Percentiles rank a stretch among this genome's conserved stretches.
Evolutionary conservation across 306 rosid genomes (phyloP).

Genomic region (Sicyos edulis): DNA sequence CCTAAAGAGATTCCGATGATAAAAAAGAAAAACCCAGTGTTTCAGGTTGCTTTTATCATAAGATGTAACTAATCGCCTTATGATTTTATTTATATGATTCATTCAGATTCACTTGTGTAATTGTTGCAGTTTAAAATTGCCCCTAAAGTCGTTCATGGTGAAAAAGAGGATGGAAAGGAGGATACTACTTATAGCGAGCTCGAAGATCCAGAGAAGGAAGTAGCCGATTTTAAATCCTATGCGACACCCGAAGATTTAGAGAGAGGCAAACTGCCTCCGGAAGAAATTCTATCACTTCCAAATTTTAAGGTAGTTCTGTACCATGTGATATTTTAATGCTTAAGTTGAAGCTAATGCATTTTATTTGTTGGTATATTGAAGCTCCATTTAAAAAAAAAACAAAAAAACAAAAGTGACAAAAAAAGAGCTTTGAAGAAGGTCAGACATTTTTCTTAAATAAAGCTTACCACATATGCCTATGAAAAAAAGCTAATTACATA

Average conservation of each 20-base stretch:
- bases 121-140: constrained; percentile 64
- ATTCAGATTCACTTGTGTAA: constrained; percentile 20
- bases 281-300: constrained; percentile 86
- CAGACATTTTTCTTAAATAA: neutral
- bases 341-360: neutral
- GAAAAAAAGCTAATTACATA: neutral
- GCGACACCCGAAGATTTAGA: constrained; percentile 68
- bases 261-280: constrained; percentile 70
- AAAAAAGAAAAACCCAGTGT: constrained; percentile 64
- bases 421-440: neutral
- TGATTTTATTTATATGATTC: constrained; percentile 14
- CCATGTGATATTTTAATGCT: constrained; percentile 17
- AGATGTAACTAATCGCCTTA: constrained; percentile 23
- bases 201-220: constrained; percentile 48
- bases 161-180: constrained; percentile 49
- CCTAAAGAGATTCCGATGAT: constrained; percentile 85
- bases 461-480: neutral
- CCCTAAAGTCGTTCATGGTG: constrained; percentile 45
- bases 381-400: neutral
- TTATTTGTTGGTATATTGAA: neutral
- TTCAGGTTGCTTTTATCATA: constrained; percentile 47
- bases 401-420: neutral
- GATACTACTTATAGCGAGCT: constrained; percentile 34
- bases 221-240: constrained; percentile 39
- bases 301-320: constrained; percentile 84